Evolutionary conservation across 2,329 filamentous ascomycete genomes (phyloP), one percentile per base, ranked within the genome.

Genomic region (Cryphonectria carpinicola): DNA sequence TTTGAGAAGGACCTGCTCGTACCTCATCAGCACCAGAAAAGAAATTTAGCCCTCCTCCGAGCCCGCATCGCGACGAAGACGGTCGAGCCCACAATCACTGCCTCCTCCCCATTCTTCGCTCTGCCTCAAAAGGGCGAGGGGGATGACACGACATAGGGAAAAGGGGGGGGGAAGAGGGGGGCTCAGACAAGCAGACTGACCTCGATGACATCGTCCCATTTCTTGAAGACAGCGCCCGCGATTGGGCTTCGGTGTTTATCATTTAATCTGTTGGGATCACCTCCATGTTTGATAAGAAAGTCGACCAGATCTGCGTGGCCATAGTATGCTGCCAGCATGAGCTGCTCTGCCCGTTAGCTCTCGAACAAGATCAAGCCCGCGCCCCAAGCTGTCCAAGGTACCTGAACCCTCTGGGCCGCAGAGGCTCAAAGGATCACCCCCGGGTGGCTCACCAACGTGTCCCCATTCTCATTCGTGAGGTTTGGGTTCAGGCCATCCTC

Each of bases 321-420:
- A 74, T 93, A 86, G 75, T 93, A 93, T 0, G 90, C 86, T 0
- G 91, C 89, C 1, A 94, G 85, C 92, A 94, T 94, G 72, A 93
- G 82, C 87, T 89, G 65, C 54, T 19, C 25, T 35, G 2, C 6
- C 41, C 39, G n/a, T 65, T n/a, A 65, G 63, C 46, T 14, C n/a
- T 39, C 37, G 37, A n/a, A 25, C 17, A 52, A 22, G 10, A n/a
- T 10, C 37, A 11, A 39, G 46, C 6, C 19, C 7, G 3, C 54
- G 11, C 52, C 52, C n/a, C 54, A 13, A n/a, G n/a, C 7, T 8
- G 19, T 2, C 37, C 37, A 39, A 39, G 37, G 37, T 39, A 39
- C 37, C 8, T 39, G 10, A 22, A 32, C 25, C 17, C n/a, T 10
- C 8, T 2, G 7, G 54, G 4, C n/a, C 35, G 46, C 19, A n/a